Evolutionary conservation across 352 stramenopile genomes (phyloP), one percentile per base, ranked within the genome.

Genomic region (Globisporangium barbulae): DNA sequence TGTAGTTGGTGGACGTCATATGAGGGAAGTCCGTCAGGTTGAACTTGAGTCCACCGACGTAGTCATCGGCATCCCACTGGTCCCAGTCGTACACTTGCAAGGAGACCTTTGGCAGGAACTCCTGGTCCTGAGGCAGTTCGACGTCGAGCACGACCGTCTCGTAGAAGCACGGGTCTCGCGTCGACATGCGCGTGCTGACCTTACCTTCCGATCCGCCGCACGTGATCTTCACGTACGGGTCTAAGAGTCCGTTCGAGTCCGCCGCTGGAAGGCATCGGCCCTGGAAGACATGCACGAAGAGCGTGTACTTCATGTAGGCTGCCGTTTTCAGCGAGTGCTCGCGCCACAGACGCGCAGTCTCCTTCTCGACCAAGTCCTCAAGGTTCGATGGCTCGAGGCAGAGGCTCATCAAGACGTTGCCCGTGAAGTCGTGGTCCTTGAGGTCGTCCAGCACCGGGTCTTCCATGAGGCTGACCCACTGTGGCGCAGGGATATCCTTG

Each of bases 231-330:
- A 96, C 78, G 68, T 94, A 96, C 3, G 88, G 85, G 39, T 96
- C 85, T 19, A 94, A 57, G 0, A 90, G 59, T 8, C 88, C 85
- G 35, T 93, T 91, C 37, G 76, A 71, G 49, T 96, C 88, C 2
- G 79, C 75, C n/a, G 85, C 72, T 8, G 88, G 85, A 5, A 96
- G 69, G 31, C 71, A 79, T 37, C 81, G 78, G 31, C 79, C 87
- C 63, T 96, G 88, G 66, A 89, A 96, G 21, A 96, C 71, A 74
- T 96, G 83, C 33, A 90, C 78, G 37, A 93, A 87, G 6, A 96
- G 72, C 31, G 82, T 85, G 65, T 93, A 96, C 61, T 82, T 82
- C 64, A 80, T 90, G 72, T 88, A 89, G 48, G 82, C 72, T 28
- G 89, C 70, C 13, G 76, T 85, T 47, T 75, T 83, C 28, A 53